Evolutionary conservation across 192 early-diverging fungal species (phyloP).

Genomic region (Rhizophagus prolifer): DNA sequence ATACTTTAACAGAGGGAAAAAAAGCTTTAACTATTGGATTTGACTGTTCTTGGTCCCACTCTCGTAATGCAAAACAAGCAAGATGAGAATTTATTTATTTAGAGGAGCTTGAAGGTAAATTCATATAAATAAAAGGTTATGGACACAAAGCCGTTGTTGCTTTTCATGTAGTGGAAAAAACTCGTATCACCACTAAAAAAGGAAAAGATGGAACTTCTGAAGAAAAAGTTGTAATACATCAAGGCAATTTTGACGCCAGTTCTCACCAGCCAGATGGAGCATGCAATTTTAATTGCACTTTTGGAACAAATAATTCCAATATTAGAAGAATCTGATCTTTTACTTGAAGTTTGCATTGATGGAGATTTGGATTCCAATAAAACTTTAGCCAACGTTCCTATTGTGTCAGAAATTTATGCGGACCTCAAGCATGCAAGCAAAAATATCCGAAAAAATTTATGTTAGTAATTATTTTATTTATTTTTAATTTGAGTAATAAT

Average conservation of each 20-base stretch:
- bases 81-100: background rate
- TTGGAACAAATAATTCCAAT: background rate
- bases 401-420: background rate
- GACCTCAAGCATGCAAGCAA: background rate
- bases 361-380: background rate
- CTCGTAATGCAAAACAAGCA: background rate
- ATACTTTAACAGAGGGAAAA: background rate
- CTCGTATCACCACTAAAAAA: background rate
- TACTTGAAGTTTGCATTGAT: background rate
- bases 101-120: background rate
- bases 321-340: background rate
- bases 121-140: background rate
- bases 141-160: background rate
- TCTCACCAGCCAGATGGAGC: conserved; percentile 3
- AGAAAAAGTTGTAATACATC: background rate
- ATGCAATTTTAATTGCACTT: background rate
- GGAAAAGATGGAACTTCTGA: background rate
- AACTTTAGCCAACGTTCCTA: background rate
- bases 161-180: background rate
- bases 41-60: background rate
- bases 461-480: too few relatives aligned
- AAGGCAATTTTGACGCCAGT: conserved; percentile 4
- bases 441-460: too few relatives aligned
- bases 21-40: background rate
- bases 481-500: too few relatives aligned